A percentile compares a stretch with the other conserved stretches of the same genome.
These are phyloP conservation scores for Oryza longistaminata DNA, from an alignment of 176 grass and related monocot species.

Conservation along the genomic window DNA sequence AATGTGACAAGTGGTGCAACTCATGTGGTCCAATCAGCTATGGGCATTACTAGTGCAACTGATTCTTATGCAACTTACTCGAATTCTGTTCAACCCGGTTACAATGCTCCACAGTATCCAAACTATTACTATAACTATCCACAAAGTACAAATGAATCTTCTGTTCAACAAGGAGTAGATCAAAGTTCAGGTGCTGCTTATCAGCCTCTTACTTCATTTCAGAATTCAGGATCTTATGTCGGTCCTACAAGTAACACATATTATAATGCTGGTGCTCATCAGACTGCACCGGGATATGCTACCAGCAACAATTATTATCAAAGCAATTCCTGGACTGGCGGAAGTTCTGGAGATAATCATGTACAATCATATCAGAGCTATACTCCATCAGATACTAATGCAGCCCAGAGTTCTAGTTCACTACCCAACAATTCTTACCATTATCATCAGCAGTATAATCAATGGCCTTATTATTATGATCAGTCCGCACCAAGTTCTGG, in stretches of 20 bases:
- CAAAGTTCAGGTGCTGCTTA: conserved; percentile 91
- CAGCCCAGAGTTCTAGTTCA: conserved; percentile 53
- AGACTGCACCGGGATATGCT: conserved; percentile 62
- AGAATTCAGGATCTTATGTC: conserved; percentile 85
- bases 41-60: conserved; percentile 32
- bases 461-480: conserved; percentile 67
- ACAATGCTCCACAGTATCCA: conserved; percentile 50
- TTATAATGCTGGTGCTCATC: conserved; percentile 91
- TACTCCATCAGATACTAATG: conserved; percentile 46
- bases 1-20: conserved; percentile 34
- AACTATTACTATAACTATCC: conserved; percentile 61
- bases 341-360: conserved; percentile 45
- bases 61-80: conserved; percentile 48
- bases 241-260: conserved; percentile 79
- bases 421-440: conserved; percentile 52
- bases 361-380: conserved; percentile 53
- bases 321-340: conserved; percentile 55
- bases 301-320: conserved; percentile 67
- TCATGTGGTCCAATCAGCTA: conserved; percentile 34
- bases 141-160: conserved; percentile 54
- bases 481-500: conserved; percentile 45
- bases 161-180: conserved; percentile 75
- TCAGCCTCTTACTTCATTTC: conserved; percentile 86
- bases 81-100: conserved; percentile 52
- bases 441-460: conserved; percentile 67